Base-by-base conservation (phyloP, 83 land plant species). In the Picea abies region DNA sequence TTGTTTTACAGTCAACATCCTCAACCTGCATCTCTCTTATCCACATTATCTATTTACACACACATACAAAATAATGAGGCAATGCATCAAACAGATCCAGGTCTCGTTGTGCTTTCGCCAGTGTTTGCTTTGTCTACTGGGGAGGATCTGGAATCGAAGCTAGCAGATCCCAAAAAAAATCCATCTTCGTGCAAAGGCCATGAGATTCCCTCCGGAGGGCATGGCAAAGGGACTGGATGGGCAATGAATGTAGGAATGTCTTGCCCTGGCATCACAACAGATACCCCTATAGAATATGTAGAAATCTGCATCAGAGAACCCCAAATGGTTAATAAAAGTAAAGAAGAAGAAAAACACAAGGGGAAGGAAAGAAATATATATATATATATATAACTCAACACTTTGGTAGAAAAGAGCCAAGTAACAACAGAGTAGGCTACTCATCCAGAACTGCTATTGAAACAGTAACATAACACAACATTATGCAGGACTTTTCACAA, bases 221-320 rank as follows among this genome's bases (percentile, higher is more conserved):
- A 87, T 16, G 92, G 89, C 89, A 91, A 5, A 22, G 94, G 84
- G 15, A 44, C 84, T 39, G 84, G 94, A 58, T 87, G 92, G 5
- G 94, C 94, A 77, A 92, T 90, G 84, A 78, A 90, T 25, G 94
- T 88, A 8, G 94, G 94, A 23, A 92, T 73, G 25, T 80, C 71
- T 61, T 92, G 87, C 41, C 94, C 94, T 4, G 94, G 94, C 94
- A 92, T 92, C 71, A 92, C 70, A 3, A 92, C 94, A 35, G 94
- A 90, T 17, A 92, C 92, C 71, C 87, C 94, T 82, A 76, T 86
- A 2, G 92, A 82, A 85, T 88, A 90, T 14, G 85, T 75, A 47
- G 78, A 75, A 22, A 75, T 26, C 78, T 75, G 78, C 78, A 75
- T 10, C 78, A 75, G 14, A 49, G 17, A 49, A 75, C 49, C 78